These are phyloP conservation scores for Aegilops longissima DNA, from an alignment of 176 grass and related monocot genomes.

Conservation along the genomic window DNA sequence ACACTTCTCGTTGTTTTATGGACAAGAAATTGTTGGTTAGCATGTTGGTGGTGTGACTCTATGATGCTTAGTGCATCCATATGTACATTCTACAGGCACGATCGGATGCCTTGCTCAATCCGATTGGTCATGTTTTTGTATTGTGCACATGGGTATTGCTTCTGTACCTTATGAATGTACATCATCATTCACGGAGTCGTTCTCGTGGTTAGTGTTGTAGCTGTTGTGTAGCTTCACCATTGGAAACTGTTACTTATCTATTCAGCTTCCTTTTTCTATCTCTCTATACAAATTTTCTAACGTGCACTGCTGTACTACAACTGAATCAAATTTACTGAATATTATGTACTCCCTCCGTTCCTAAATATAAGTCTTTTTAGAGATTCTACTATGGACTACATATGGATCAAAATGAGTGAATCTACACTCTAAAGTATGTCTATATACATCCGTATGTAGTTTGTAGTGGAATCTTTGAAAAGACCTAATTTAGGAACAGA, in stretches of 20 bases:
- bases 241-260: neutral
- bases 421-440: too few species aligned
- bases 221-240: neutral
- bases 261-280: neutral
- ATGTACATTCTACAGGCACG: neutral
- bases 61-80: neutral
- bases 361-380: too few species aligned
- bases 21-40: neutral
- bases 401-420: too few species aligned
- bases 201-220: neutral
- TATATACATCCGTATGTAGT: too few species aligned
- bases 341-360: neutral
- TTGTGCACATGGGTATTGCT: neutral
- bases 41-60: neutral
- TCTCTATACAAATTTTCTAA: neutral
- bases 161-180: neutral
- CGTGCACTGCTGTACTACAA: too few species aligned
- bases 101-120: neutral
- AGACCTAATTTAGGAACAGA: too few species aligned
- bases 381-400: too few species aligned
- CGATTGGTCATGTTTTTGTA: neutral
- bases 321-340: neutral
- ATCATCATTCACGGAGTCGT: neutral
- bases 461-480: too few species aligned
- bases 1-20: neutral